Evolutionary conservation across 495 filamentous ascomycete genomes (phyloP), one percentile per base, ranked within the genome.

Genomic region (Letharia lupina): DNA sequence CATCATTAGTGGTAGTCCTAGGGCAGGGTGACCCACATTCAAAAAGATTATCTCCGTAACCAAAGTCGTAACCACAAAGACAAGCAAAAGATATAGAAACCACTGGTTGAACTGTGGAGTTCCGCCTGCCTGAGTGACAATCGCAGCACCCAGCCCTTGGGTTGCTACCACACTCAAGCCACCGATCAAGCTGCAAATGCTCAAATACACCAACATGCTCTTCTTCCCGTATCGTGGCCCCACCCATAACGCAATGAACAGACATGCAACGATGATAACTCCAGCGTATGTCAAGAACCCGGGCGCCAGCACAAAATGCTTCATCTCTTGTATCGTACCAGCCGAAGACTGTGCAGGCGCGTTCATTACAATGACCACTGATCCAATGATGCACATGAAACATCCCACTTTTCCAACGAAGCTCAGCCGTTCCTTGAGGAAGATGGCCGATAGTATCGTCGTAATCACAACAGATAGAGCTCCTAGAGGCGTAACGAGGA

Each of bases 171-270:
- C 95, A 75, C 91, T 96, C 72, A 98, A 79, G 7, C 94, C 94
- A 70, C 94, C 94, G 67, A 97, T 87, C 76, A 93, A 82, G 78
- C 91, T 96, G 83, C 94, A 98, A 73, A 98, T 91, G 69, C 86
- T 91, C 70, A 98, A 84, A 76, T 98, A 98, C 16, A 97, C 91
- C 76, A 98, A 83, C 94, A 98, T 97, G 74, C 88, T 93, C 80
- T 90, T 91, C 80, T 95, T 96, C 52, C 95, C 94, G 69, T 94
- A 98, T 67, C 89, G 85, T 10, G 94, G 94, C 7, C 86, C 95
- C 63, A 83, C 87, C 87, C 90, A 98, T 40, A 96, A 74, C 0
- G 91, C 90, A 60, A 88, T 84, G 65, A 92, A 84, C 16, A 79
- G 67, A 64, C 85, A 86, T 0, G 85, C 90, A 39, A 93, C 70